phyloP scores from a whole-genome alignment of 164 flowering plant species.

The Echeveria elegans region DNA sequence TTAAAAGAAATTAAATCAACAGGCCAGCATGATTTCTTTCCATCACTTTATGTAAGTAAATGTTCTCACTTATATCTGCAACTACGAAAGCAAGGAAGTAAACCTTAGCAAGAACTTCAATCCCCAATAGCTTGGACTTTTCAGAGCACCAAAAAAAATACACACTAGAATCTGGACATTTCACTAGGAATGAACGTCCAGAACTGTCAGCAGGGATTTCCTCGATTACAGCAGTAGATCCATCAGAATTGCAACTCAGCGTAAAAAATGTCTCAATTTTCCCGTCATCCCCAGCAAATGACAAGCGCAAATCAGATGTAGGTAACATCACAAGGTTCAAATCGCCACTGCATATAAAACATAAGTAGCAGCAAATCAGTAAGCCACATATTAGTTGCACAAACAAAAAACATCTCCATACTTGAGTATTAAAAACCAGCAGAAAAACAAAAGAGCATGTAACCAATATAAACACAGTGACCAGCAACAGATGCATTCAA shows the following conservation, averaged over 20 bases:
- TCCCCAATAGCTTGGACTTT: slow-evolving; percentile 60
- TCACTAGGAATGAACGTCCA: slow-evolving; percentile 65
- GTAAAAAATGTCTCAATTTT: slow-evolving; percentile 51
- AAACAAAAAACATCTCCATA: background rate
- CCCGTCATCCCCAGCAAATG: slow-evolving; percentile 82
- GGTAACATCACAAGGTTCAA: slow-evolving; percentile 69
- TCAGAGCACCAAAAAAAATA: slow-evolving; percentile 91
- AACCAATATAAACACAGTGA: background rate
- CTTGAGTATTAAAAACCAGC: background rate
- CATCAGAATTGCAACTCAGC: slow-evolving; percentile 29
- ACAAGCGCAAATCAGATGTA: slow-evolving; percentile 71
- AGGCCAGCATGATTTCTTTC: background rate
- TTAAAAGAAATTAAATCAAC: background rate
- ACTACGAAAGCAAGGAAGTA: background rate
- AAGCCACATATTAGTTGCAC: background rate
- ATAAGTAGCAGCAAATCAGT: background rate
- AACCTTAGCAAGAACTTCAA: slow-evolving; percentile 76
- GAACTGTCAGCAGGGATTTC: slow-evolving; percentile 64
- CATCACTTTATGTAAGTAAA: background rate
- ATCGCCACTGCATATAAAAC: slow-evolving; percentile 55
- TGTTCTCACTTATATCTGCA: background rate
- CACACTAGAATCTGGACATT: slow-evolving; percentile 26
- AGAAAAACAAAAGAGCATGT: background rate
- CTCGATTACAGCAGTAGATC: slow-evolving; percentile 38
- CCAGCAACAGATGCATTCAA: background rate